These are phyloP conservation scores for Termitomyces sp. DNA, from an alignment of 768 basidiomycete genomes.

Conservation along the genomic window DNA sequence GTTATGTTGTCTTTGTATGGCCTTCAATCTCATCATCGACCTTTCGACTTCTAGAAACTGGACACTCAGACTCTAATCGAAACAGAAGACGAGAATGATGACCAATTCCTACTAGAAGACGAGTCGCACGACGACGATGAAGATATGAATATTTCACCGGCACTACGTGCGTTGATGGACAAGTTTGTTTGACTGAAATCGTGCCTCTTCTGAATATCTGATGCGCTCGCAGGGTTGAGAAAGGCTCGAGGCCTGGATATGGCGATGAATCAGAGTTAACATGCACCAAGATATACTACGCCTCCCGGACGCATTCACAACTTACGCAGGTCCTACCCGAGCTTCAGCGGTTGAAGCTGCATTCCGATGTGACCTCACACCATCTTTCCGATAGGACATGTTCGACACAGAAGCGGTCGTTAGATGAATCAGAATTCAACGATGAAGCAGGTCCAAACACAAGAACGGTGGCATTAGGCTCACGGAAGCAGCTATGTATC, in stretches of 20 bases:
- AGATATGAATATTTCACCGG: conserved; percentile 66
- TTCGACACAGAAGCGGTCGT: conserved; percentile 18
- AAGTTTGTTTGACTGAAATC: conserved; percentile 45
- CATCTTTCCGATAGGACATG: conserved; percentile 12
- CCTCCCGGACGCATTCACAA: conserved; percentile 95
- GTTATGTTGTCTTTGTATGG: conserved; percentile 10
- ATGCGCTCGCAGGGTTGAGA: conserved; percentile 27
- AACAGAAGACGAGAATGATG: conserved; percentile 49
- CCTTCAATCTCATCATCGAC: background rate
- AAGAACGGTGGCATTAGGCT: conserved; percentile 83
- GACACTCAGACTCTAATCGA: conserved; percentile 6
- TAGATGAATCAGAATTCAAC: conserved; percentile 24
- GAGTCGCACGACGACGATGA: conserved; percentile 36
- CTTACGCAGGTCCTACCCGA: conserved; percentile 89
- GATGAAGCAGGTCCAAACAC: conserved; percentile 19
- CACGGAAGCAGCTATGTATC: conserved; percentile 90
- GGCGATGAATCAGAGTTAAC: conserved; percentile 42
- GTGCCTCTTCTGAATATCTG: background rate
- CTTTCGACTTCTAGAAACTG: conserved; percentile 8
- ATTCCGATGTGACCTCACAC: conserved; percentile 25
- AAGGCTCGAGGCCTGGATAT: conserved; percentile 19
- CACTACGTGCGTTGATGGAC: conserved; percentile 74
- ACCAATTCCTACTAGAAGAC: conserved; percentile 66
- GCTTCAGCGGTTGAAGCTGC: conserved; percentile 65
- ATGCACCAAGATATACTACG: conserved; percentile 87